phyloP scores from a whole-genome alignment of 345 rosid genomes.

The Boechera retrofracta region DNA sequence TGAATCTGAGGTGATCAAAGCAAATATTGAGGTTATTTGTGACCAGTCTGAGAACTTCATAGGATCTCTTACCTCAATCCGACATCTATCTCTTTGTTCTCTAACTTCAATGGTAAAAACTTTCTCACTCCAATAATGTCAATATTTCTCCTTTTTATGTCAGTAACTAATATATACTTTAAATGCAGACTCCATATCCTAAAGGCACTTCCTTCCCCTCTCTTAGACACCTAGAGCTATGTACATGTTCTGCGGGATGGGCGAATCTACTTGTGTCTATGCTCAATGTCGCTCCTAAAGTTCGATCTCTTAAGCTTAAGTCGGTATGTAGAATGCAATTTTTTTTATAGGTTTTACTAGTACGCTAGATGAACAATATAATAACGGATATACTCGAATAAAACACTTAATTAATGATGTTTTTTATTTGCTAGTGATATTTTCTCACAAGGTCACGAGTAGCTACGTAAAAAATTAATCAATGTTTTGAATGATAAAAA shows the following conservation, averaged over 20 bases:
- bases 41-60: constrained; percentile 16
- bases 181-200: constrained; percentile 27
- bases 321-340: constrained; percentile 22
- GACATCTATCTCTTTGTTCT: constrained; percentile 9
- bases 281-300: constrained; percentile 14
- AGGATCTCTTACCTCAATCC: constrained; percentile 26
- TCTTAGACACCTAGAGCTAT: constrained; percentile 30
- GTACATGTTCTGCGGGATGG: constrained; percentile 24
- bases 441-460: neutral
- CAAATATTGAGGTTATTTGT: constrained; percentile 6
- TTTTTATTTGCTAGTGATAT: neutral
- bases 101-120: constrained; percentile 13
- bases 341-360: neutral
- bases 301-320: constrained; percentile 25
- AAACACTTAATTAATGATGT: neutral
- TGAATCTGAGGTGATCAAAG: constrained; percentile 6
- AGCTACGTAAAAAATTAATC: neutral
- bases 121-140: neutral
- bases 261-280: constrained; percentile 7
- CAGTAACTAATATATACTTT: neutral
- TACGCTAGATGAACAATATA: neutral
- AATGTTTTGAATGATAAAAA: neutral
- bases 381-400: neutral
- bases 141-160: neutral
- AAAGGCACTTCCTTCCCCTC: neutral